Evolutionary conservation across 176 grass and related monocot genomes (phyloP).

Genomic region (Themeda triandra): DNA sequence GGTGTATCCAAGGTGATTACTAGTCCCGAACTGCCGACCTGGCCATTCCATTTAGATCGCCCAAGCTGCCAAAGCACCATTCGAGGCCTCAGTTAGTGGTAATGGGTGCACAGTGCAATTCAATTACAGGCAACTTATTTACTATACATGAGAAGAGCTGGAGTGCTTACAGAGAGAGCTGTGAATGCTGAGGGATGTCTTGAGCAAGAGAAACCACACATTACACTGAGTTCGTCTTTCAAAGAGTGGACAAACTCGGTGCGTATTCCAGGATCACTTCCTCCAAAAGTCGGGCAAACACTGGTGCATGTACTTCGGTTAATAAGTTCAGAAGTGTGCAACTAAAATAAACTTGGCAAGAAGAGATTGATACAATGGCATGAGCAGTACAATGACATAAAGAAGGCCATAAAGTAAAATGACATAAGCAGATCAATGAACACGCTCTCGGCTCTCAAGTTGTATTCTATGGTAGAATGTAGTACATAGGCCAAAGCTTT

Average conservation of each 20-base stretch:
- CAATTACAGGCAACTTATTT: neutral
- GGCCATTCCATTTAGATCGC: constrained; percentile 89
- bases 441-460: neutral
- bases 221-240: constrained; percentile 64
- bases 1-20: constrained; percentile 78
- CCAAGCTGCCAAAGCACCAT: constrained; percentile 56
- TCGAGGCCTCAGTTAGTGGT: neutral
- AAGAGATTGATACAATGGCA: neutral
- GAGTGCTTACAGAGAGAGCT: constrained; percentile 74
- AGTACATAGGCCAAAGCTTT: constrained; percentile 1
- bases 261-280: constrained; percentile 68
- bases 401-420: neutral
- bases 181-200: constrained; percentile 65
- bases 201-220: constrained; percentile 69
- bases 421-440: neutral
- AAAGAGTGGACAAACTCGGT: constrained; percentile 71
- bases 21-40: constrained; percentile 71
- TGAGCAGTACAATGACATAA: neutral
- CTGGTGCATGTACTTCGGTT: constrained; percentile 36
- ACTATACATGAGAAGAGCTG: neutral
- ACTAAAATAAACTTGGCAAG: neutral
- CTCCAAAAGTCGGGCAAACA: constrained; percentile 84
- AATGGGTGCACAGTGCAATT: neutral
- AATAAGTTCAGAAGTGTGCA: neutral
- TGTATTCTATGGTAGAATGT: neutral